Evolutionary conservation across 2,329 filamentous ascomycete species (phyloP).

Genomic region (Dactylellina haptotyla): DNA sequence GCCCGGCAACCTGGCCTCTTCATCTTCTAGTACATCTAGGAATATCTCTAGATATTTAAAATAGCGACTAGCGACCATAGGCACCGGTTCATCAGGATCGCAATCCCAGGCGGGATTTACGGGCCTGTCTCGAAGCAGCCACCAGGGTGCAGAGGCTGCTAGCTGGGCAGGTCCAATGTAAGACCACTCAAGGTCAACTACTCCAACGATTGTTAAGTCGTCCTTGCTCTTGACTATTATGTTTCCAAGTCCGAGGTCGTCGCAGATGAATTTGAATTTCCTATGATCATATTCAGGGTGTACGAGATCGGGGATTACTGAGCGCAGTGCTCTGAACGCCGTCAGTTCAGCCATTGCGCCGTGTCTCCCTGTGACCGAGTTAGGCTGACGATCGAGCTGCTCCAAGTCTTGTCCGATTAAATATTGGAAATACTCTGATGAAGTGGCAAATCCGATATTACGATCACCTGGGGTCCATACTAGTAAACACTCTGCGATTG

Average conservation of each 20-base stretch:
- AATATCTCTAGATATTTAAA: background rate
- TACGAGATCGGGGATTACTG: background rate
- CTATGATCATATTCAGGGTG: background rate
- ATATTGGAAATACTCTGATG: background rate
- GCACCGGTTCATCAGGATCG: background rate
- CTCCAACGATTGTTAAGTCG: background rate
- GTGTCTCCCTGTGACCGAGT: background rate
- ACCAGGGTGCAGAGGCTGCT: background rate
- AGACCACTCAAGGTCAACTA: constrained; percentile 1
- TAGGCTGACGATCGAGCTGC: background rate
- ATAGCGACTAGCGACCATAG: background rate
- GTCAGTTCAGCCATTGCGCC: background rate
- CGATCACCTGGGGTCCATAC: background rate
- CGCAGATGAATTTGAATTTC: background rate
- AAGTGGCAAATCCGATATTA: background rate
- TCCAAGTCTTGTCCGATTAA: background rate
- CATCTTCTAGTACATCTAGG: background rate
- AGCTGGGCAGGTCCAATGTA: background rate
- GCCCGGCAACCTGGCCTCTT: background rate
- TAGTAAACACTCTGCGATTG: background rate
- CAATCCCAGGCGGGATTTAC: background rate
- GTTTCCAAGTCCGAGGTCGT: background rate
- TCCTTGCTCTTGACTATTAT: background rate
- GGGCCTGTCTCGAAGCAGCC: background rate
- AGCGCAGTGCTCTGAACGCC: background rate